Evolutionary conservation across 768 basidiomycete species (phyloP), one percentile per base, ranked within the genome.

Genomic region (Symmetrospora coprosmae): DNA sequence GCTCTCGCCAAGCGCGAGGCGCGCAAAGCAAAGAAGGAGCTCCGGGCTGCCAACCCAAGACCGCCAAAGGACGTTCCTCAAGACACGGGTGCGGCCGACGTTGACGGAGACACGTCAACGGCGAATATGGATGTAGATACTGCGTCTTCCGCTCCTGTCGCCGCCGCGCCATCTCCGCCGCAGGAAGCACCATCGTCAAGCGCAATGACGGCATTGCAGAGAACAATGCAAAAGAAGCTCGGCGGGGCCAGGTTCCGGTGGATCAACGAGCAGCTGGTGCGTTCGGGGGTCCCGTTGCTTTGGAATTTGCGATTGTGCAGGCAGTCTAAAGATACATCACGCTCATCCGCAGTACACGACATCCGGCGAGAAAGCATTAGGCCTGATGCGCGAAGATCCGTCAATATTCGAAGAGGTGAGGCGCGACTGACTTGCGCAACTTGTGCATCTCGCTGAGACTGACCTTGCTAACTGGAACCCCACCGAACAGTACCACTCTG

Each of bases 311-410:
- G 7, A 28, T 9, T 28, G 17, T 27, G n/a, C n/a, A n/a, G n/a
- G n/a, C n/a, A n/a, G n/a, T n/a, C n/a, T n/a, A n/a, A n/a, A n/a
- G n/a, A n/a, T n/a, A n/a, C n/a, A n/a, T n/a, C n/a, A n/a, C n/a
- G n/a, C n/a, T n/a, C n/a, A n/a, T n/a, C n/a, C 33, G 40, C 43
- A 63, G 30, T 99, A 99, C 75, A 92, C 90, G 65, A 84, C 83
- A 0, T 80, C 81, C 55, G 87, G 89, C 67, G 74, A 71, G 34
- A 76, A 84, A 40, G 87, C 88, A 14, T 79, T 79, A 63, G 74
- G 79, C 60, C 81, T 94, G 81, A 87, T 96, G 83, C 80, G 79
- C 70, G 78, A 83, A 30, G 85, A 92, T 70, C 83, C 86, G 7
- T 78, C 77, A 31, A 77, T 86, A 11, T 96, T 86, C 66, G 77